Conservation (phyloP, 352 stramenopile species). For the Pythium coloratum region DNA sequence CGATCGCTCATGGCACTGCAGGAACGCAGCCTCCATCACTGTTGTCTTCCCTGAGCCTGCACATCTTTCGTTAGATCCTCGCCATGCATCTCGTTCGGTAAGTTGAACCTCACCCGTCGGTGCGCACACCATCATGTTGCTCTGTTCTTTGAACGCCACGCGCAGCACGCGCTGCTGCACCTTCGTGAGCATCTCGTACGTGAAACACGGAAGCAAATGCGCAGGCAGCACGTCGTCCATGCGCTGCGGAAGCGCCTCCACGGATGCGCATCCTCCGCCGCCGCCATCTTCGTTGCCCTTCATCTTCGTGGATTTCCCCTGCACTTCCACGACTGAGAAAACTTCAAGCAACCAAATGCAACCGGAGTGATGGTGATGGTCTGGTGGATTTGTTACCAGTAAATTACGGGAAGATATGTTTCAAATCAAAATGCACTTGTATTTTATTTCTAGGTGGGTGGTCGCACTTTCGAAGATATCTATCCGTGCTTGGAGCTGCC, state of each 20-base stretch:
- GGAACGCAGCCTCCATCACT: constrained; percentile 48
- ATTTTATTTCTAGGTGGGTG: neutral
- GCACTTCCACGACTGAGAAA: constrained; percentile 1
- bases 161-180: constrained; percentile 45
- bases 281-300: constrained; percentile 7
- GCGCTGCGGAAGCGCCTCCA: constrained; percentile 8
- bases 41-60: constrained; percentile 50
- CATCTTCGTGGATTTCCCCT: constrained; percentile 4
- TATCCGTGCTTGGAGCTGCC: neutral
- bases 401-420: neutral
- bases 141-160: constrained; percentile 28
- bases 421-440: constrained; percentile 1
- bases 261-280: neutral
- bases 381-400: neutral
- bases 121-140: constrained; percentile 46
- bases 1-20: constrained; percentile 31
- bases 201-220: constrained; percentile 43
- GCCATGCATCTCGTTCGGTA: neutral
- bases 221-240: constrained; percentile 38
- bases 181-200: constrained; percentile 41
- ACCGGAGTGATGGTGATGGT: constrained; percentile 67
- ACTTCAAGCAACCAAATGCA: constrained; percentile 6
- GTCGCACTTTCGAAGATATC: neutral
- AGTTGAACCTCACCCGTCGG: constrained; percentile 36
- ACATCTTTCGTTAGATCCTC: neutral